Evolutionary conservation across 371 early-diverging fungal genomes (phyloP).

Genomic region (Syncephalastrum racemosum): DNA sequence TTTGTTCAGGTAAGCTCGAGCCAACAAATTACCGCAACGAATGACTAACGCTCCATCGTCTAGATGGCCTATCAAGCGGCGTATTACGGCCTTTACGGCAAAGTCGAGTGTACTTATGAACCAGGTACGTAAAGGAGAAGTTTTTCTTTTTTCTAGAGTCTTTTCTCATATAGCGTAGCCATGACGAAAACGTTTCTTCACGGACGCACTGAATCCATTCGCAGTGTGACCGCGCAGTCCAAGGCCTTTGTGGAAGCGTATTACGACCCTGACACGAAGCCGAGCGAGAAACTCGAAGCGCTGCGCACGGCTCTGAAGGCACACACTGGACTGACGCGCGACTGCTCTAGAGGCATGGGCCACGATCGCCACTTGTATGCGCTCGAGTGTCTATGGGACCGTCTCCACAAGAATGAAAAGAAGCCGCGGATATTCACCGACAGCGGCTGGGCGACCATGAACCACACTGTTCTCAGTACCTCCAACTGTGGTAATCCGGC

Average conservation of each 20-base stretch:
- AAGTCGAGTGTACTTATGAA: slow-evolving; percentile 80
- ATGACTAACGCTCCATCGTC: neutral
- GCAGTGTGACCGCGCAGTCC: slow-evolving; percentile 72
- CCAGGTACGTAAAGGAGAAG: slow-evolving; percentile 27
- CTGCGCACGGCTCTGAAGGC: slow-evolving; percentile 63
- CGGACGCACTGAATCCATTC: slow-evolving; percentile 90
- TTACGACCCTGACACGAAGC: slow-evolving; percentile 46
- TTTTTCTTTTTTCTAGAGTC: neutral
- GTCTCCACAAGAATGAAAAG: slow-evolving; percentile 49
- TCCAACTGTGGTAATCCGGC: slow-evolving; percentile 87
- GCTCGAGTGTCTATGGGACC: slow-evolving; percentile 59
- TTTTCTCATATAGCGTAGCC: slow-evolving; percentile 30
- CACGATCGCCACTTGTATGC: slow-evolving; percentile 89
- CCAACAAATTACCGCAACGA: neutral
- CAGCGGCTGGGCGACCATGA: slow-evolving; percentile 52
- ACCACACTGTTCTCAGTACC: slow-evolving; percentile 82
- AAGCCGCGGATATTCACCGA: slow-evolving; percentile 77
- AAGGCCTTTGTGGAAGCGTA: slow-evolving; percentile 76
- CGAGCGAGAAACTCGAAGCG: slow-evolving; percentile 48
- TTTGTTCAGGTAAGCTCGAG: slow-evolving; percentile 60
- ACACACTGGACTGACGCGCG: slow-evolving; percentile 74
- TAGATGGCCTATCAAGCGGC: slow-evolving; percentile 93
- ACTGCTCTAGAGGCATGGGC: slow-evolving; percentile 73
- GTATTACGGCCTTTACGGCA: slow-evolving; percentile 83
- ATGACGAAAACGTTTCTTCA: slow-evolving; percentile 80